phyloP scores from a whole-genome alignment of 2,329 filamentous ascomycete genomes.

The Lasiodiplodia gonubiensis region DNA sequence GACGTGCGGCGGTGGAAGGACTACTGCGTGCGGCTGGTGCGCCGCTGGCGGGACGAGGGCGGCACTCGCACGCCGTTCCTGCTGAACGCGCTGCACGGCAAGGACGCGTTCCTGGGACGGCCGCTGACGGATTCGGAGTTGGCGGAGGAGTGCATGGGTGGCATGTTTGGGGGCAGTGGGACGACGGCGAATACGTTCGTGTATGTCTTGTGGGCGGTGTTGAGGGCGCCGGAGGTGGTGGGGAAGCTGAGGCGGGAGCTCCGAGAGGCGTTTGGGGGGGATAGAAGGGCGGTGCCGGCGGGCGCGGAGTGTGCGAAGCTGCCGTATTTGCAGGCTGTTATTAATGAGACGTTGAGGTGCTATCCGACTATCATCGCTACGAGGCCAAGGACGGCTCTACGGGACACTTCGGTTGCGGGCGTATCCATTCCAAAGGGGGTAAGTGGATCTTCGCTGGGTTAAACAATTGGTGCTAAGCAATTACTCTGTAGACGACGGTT shows the following conservation, averaged over 20 bases:
- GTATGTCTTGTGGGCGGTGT: slow-evolving; percentile 14
- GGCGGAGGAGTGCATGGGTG: slow-evolving; percentile 26
- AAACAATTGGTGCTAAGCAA: no score
- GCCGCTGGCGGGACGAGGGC: neutral
- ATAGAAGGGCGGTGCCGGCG: neutral
- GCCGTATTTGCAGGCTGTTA: slow-evolving; percentile 25
- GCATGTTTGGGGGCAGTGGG: slow-evolving; percentile 16
- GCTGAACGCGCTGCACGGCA: neutral
- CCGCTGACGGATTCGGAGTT: slow-evolving; percentile 11
- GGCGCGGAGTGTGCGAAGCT: neutral
- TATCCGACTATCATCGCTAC: slow-evolving; percentile 28
- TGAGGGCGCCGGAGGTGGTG: neutral
- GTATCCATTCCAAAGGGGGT: neutral
- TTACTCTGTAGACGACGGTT: neutral
- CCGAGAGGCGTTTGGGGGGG: neutral
- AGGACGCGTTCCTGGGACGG: neutral
- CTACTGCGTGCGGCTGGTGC: neutral
- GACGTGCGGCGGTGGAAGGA: slow-evolving; percentile 3
- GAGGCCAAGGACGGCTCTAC: neutral
- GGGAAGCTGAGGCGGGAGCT: neutral
- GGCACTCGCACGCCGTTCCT: neutral
- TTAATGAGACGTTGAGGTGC: slow-evolving; percentile 25
- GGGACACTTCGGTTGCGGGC: neutral
- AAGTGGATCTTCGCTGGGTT: neutral
- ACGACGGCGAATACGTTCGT: slow-evolving; percentile 25